A percentile compares a stretch with the other conserved stretches of the same genome.
Evolutionary conservation across 2,329 filamentous ascomycete genomes (phyloP).

Genomic region (Hypoxylon sp.): DNA sequence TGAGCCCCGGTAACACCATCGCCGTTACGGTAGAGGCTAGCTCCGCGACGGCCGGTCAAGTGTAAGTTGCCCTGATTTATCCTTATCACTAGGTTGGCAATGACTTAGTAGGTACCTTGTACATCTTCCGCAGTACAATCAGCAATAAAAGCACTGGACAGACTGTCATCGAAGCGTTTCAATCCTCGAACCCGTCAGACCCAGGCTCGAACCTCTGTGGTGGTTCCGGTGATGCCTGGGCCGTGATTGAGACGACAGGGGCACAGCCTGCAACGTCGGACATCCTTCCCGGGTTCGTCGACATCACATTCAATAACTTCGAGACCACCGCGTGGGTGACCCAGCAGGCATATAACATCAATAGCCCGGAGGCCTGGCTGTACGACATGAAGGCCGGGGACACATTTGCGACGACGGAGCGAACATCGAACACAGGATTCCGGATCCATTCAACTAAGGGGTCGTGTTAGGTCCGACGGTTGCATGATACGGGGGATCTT

Average conservation of each 20-base stretch:
- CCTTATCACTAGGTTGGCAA: background rate
- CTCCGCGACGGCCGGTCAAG: constrained; percentile 3
- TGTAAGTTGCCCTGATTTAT: background rate
- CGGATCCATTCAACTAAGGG: constrained; percentile 8
- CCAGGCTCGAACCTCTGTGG: constrained; percentile 9
- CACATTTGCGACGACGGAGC: constrained; percentile 1
- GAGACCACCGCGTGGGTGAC: constrained; percentile 5
- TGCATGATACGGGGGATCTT: background rate
- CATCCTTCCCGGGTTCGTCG: constrained; percentile 7
- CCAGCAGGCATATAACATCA: constrained; percentile 8
- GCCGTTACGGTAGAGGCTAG: constrained; percentile 2
- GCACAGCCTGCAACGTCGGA: constrained; percentile 1
- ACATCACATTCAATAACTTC: constrained; percentile 3
- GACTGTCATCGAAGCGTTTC: background rate
- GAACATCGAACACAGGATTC: constrained; percentile 5
- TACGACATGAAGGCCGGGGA: constrained; percentile 5
- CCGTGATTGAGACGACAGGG: constrained; percentile 10
- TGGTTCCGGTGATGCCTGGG: constrained; percentile 1
- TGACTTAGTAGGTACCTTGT: too few species aligned
- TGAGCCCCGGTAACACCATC: background rate
- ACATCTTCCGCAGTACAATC: background rate
- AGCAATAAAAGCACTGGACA: constrained; percentile 4
- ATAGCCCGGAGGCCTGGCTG: background rate
- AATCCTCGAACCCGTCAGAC: constrained; percentile 3
- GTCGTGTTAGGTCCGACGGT: constrained; percentile 12